Conservation (phyloP, 768 basidiomycete genomes). For the Paxillus ammoniavirescens region DNA sequence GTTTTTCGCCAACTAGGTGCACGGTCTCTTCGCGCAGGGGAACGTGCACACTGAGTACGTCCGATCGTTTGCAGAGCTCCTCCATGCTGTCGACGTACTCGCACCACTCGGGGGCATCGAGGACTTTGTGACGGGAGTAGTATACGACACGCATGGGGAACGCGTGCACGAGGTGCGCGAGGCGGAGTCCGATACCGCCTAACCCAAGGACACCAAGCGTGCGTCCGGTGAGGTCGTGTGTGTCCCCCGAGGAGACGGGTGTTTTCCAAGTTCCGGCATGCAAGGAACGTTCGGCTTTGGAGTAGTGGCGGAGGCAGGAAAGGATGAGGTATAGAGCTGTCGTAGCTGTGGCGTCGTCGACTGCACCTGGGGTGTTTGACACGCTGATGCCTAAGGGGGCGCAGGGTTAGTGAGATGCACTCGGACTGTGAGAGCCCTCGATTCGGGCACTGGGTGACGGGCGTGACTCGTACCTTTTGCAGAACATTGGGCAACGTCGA, state of each 20-base stretch:
- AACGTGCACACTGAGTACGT: conserved; percentile 85
- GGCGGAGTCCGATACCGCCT: conserved; percentile 71
- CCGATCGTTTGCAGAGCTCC: conserved; percentile 65
- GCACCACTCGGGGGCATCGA: conserved; percentile 67
- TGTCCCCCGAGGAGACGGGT: conserved; percentile 40
- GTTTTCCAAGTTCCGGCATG: conserved; percentile 63
- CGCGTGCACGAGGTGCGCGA: conserved; percentile 68
- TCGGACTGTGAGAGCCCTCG: not conserved
- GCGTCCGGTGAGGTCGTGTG: conserved; percentile 65
- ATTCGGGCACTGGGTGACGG: not conserved
- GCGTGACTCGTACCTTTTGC: conserved; percentile 49
- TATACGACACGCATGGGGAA: conserved; percentile 93
- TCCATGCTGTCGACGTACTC: conserved; percentile 70
- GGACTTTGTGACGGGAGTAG: conserved; percentile 58
- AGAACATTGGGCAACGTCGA: conserved; percentile 75
- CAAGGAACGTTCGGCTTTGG: conserved; percentile 53
- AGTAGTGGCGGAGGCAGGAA: conserved; percentile 72
- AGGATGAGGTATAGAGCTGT: conserved; percentile 83
- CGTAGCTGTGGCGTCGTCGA: conserved; percentile 89
- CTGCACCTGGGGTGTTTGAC: conserved; percentile 88
- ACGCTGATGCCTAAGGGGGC: conserved; percentile 52
- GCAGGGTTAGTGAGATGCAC: not conserved
- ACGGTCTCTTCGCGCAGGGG: conserved; percentile 76
- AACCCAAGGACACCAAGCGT: conserved; percentile 75
- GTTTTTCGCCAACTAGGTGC: conserved; percentile 68